Base-by-base conservation (phyloP, 2,329 filamentous ascomycete species). In the Colletotrichum eremochloae region DNA sequence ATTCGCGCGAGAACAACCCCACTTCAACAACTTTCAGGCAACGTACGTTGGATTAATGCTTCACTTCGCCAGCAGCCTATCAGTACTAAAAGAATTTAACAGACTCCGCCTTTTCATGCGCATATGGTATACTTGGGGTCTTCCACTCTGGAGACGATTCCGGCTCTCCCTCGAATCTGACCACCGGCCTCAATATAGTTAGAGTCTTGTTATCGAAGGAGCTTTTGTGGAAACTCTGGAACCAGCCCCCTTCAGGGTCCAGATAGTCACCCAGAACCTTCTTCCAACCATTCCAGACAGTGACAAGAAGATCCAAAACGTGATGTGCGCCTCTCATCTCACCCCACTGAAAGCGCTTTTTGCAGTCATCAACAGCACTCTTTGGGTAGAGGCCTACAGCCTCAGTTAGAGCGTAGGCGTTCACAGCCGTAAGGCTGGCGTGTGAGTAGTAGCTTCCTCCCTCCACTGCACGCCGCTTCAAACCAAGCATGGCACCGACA, bases 401-500 rank as follows among this genome's bases (percentile, higher is more conserved):
- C 60, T 76, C 75, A 9, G 73, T 75, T 20, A 82, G 74, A 15
- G 77, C 75, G 67, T 74, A 77, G 1, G 75, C 75, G 58, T 80
- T 77, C 14, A 77, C 77, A 4, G 75, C 77, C 20, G 77, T 75
- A 14, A 82, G 75, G 55, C 78, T 75, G 8, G 78, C 77, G 42
- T 78, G 76, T n/a, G 77, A 79, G 29, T 75, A 72, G 69, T 81
- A 81, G 67, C 76, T 78, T 33, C 79, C 80, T 5, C 80, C 80
- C 56, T 79, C 73, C 2, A 50, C 64, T 0, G 81, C 80, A 0
- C 81, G 75, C 55, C 81, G 78, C 33, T 78, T 76, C 4, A 82
- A 72, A 0, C 77, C 80, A n/a, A 81, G 68, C 73, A 82, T 76
- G 0, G 78, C 73, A 5, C 77, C 79, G 0, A 83, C 74, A 6